These are phyloP conservation scores for Phlegmacium glaucopus DNA, from an alignment of 768 basidiomycete species.

Conservation along the genomic window DNA sequence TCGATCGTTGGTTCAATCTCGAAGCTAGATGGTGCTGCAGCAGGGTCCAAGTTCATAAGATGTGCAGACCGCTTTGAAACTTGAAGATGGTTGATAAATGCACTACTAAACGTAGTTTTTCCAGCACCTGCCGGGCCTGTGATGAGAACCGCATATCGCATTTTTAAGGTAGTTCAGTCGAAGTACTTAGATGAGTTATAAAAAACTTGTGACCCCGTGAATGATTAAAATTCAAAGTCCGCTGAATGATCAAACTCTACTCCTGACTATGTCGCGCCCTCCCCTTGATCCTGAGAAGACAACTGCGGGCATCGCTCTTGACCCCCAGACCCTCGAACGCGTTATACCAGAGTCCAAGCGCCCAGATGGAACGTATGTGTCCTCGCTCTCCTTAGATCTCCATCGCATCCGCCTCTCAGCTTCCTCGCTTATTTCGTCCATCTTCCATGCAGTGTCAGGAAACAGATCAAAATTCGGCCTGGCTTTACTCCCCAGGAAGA, in stretches of 20 bases:
- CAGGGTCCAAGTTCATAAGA: constrained; percentile 97
- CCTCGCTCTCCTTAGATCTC: constrained; percentile 5
- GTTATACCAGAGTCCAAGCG: constrained; percentile 84
- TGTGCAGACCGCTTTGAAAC: constrained; percentile 81
- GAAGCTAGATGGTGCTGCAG: constrained; percentile 81
- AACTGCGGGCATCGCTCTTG: constrained; percentile 75
- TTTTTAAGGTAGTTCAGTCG: constrained; percentile 27
- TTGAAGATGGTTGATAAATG: constrained; percentile 86
- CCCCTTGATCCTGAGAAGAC: constrained; percentile 70
- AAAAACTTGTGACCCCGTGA: background rate
- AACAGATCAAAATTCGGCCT: constrained; percentile 85
- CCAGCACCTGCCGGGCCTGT: constrained; percentile 98
- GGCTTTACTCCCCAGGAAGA: constrained; percentile 96
- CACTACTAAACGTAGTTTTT: constrained; percentile 89
- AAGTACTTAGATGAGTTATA: constrained; percentile 3
- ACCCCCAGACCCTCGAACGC: constrained; percentile 83
- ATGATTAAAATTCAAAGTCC: constrained; percentile 30
- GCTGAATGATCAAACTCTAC: constrained; percentile 14
- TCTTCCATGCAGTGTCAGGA: constrained; percentile 59
- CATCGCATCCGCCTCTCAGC: constrained; percentile 10
- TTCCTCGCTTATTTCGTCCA: constrained; percentile 5
- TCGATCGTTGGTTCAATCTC: constrained; percentile 92
- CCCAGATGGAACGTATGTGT: constrained; percentile 79
- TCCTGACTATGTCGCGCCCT: constrained; percentile 63
- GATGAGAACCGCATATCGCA: constrained; percentile 88